Conservation (phyloP, 495 filamentous ascomycete species). For the Hamigera avellanea region DNA sequence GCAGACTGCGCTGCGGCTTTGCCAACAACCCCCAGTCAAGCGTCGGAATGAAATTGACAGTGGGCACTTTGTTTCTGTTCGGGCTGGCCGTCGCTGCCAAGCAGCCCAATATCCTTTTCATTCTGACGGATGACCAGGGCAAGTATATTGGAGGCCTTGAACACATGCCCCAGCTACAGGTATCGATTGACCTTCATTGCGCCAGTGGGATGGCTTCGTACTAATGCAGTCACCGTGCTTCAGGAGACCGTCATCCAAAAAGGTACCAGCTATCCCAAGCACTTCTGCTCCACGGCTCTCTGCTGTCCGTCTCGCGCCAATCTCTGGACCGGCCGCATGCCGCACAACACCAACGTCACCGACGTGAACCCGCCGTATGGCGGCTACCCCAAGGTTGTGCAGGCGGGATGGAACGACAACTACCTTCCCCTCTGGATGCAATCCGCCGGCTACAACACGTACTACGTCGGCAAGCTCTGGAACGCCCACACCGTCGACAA, state of each 20-base stretch:
- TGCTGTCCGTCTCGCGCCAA: slow-evolving; percentile 50
- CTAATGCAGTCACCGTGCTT: no score
- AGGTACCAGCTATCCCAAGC: slow-evolving; percentile 38
- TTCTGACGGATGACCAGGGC: slow-evolving; percentile 54
- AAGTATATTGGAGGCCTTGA: slow-evolving; percentile 44
- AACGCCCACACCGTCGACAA: slow-evolving; percentile 47
- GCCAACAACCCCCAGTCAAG: no score
- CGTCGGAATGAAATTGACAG: no score
- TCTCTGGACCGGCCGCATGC: slow-evolving; percentile 48
- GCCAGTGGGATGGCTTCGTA: no score
- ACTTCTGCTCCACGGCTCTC: slow-evolving; percentile 46
- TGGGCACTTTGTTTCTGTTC: no score
- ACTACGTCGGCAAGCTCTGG: slow-evolving; percentile 60
- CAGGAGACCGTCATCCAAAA: slow-evolving; percentile 36
- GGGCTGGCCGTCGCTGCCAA: no score
- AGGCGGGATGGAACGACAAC: slow-evolving; percentile 47
- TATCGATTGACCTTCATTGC: no score
- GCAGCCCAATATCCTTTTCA: slow-evolving; percentile 52
- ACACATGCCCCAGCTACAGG: slow-evolving; percentile 43
- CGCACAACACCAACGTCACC: slow-evolving; percentile 63
- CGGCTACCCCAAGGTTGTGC: slow-evolving; percentile 54
- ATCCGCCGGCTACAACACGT: slow-evolving; percentile 53
- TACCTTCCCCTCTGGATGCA: slow-evolving; percentile 61
- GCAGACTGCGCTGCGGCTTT: no score
- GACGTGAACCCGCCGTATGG: slow-evolving; percentile 48